Conservation (phyloP, 768 basidiomycete genomes). For the Russula vinacea region DNA sequence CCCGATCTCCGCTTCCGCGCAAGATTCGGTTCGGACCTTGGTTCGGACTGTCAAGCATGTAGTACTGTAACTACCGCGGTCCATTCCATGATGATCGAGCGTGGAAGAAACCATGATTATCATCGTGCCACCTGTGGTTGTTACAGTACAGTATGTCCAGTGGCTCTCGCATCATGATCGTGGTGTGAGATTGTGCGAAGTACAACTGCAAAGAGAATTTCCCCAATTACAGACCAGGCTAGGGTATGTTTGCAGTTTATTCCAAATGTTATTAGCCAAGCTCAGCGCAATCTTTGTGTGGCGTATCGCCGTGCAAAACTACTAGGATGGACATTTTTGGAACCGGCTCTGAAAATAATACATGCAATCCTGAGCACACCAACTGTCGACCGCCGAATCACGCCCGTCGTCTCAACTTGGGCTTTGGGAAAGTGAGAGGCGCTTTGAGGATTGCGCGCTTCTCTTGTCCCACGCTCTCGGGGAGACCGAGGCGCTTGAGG, state of each 20-base stretch:
- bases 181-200: no score
- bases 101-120: no score
- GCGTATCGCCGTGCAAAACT: not conserved
- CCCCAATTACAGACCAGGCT: not conserved
- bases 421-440: slow-evolving; percentile 82
- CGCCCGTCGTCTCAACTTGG: slow-evolving; percentile 38
- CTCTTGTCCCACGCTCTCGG: slow-evolving; percentile 55
- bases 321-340: not conserved
- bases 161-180: no score
- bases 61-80: no score
- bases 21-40: no score
- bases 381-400: not conserved
- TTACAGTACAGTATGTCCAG: no score
- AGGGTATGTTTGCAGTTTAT: no score
- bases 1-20: not conserved
- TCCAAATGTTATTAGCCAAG: no score
- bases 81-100: no score
- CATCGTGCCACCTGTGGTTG: no score
- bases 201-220: not conserved
- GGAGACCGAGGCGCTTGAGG: slow-evolving; percentile 64
- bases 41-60: no score
- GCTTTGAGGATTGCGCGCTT: slow-evolving; percentile 72
- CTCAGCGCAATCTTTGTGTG: no score
- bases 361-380: not conserved
- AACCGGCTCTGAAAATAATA: not conserved